Base-by-base conservation (phyloP, 2,329 filamentous ascomycete species). In the Onygenales sp. region DNA sequence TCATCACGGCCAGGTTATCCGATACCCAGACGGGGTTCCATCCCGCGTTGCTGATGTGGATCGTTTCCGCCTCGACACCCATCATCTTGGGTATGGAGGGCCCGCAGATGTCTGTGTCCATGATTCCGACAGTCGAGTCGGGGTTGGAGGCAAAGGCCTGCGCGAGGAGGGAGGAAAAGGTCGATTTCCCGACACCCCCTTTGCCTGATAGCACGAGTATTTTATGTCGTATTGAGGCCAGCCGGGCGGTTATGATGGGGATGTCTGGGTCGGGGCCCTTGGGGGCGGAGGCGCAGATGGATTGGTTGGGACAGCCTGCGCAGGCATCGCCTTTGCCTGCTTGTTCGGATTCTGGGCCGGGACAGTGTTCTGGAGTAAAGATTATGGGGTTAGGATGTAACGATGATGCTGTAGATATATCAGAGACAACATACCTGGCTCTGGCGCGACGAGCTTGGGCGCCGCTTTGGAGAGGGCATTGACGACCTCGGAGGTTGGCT, bases 61-160 rank as follows among this genome's bases (percentile, higher is more conserved):
- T 93, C 1, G 87, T 95, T 73, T 98, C 92, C 31, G 83, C 76
- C 70, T 96, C 91, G 1, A 96, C 92, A 36, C 93, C 93, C 85
- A 98, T 91, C 92, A 98, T 97, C 74, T 96, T 96, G 17, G 93
- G 93, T 63, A 98, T 96, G 58, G 84, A 89, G 0, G 93, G 93
- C 0, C 93, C 93, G 72, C 90, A 96, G 57, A 98, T 95, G 70
- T 98, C 93, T 6, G 93, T 94, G 71, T 98, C 93, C 89, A 97
- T 96, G 62, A 98, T 85, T 17, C 92, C 93, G 32, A 98, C 88
- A 1, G 83, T 88, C 53, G 77, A 85, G 45, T 85, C 82, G 0
- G 85, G 83, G 68, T 94, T 88, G 11, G 82, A 81, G 1, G 93
- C 88, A 63, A 98, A 94, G 1, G 88, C 91, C 67, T 95, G 89